A percentile compares a stretch with the other conserved stretches of the same genome.
Conservation (phyloP, 306 rosid genomes). For the Quercus mongolica region DNA sequence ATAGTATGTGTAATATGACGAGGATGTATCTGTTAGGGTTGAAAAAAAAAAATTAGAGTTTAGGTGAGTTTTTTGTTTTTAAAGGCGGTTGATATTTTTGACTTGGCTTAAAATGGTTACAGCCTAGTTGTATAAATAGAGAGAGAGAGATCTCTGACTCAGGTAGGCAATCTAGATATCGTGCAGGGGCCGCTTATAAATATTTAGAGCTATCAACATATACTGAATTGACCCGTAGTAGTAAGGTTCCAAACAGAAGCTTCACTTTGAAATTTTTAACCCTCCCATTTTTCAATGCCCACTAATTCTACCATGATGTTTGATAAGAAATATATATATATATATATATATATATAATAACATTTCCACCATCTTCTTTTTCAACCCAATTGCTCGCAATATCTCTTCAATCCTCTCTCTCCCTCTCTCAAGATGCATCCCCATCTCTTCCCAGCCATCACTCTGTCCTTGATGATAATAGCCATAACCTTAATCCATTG, state of each 20-base stretch:
- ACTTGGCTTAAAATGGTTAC: no score
- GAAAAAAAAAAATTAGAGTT: no score
- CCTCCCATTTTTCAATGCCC: no score
- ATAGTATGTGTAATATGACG: not conserved
- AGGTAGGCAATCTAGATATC: no score
- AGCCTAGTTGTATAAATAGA: no score
- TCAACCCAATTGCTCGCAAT: not conserved
- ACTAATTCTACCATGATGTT: not conserved
- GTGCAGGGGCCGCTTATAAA: not conserved
- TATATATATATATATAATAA: not conserved
- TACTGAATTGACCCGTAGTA: not conserved
- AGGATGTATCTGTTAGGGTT: no score
- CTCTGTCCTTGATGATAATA: constrained; percentile 24
- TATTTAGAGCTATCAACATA: not conserved
- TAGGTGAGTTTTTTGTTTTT: not conserved
- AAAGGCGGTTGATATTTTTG: no score
- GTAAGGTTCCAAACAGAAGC: not conserved
- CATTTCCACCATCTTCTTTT: not conserved
- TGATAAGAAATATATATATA: not conserved
- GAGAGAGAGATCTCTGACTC: no score
- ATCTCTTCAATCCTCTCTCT: not conserved
- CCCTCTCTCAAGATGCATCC: constrained; percentile 21
- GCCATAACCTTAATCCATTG: constrained; percentile 24
- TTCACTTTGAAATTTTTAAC: constrained; percentile 9
- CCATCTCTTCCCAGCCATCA: constrained; percentile 9